phyloP scores from a whole-genome alignment of 768 basidiomycete species.

The Gymnopilus junonius region DNA sequence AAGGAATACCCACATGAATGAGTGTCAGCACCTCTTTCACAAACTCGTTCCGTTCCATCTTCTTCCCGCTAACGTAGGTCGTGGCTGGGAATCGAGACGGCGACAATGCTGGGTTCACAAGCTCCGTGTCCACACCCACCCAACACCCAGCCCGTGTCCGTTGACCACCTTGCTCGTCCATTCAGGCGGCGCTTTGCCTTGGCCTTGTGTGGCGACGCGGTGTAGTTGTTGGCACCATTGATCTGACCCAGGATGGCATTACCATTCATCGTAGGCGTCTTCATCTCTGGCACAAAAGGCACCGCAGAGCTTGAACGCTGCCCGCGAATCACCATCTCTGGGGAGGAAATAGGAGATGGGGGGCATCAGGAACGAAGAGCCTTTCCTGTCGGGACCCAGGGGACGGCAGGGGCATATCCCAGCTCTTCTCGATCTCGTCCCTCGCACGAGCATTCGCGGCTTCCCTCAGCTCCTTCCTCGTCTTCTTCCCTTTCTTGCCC shows the following conservation, averaged over 20 bases:
- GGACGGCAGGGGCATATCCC: slow-evolving; percentile 54
- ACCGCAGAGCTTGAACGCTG: slow-evolving; percentile 2
- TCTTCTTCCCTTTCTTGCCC: slow-evolving; percentile 36
- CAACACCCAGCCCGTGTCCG: slow-evolving; percentile 15
- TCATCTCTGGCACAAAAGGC: slow-evolving; percentile 24
- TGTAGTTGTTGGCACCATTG: slow-evolving; percentile 13
- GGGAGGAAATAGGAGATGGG: slow-evolving; percentile 28
- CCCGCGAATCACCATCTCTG: background rate
- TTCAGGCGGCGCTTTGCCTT: slow-evolving; percentile 24
- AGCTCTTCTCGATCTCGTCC: slow-evolving; percentile 61
- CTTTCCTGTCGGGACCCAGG: slow-evolving; percentile 8
- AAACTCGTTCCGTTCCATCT: slow-evolving; percentile 58
- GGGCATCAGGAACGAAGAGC: slow-evolving; percentile 18
- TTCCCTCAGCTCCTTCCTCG: slow-evolving; percentile 33
- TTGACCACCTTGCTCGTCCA: slow-evolving; percentile 26
- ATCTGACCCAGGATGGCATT: slow-evolving; percentile 19
- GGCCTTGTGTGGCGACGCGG: slow-evolving; percentile 13
- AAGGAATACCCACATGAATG: slow-evolving; percentile 55
- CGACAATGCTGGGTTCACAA: slow-evolving; percentile 34
- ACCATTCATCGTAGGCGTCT: slow-evolving; percentile 33
- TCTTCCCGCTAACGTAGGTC: slow-evolving; percentile 16
- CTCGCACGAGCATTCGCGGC: slow-evolving; percentile 35
- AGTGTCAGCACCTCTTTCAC: slow-evolving; percentile 61
- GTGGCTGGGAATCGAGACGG: slow-evolving; percentile 26
- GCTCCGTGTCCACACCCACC: slow-evolving; percentile 25